phyloP scores from a whole-genome alignment of 176 grass and related monocot species.

The Elymus sibiricus region DNA sequence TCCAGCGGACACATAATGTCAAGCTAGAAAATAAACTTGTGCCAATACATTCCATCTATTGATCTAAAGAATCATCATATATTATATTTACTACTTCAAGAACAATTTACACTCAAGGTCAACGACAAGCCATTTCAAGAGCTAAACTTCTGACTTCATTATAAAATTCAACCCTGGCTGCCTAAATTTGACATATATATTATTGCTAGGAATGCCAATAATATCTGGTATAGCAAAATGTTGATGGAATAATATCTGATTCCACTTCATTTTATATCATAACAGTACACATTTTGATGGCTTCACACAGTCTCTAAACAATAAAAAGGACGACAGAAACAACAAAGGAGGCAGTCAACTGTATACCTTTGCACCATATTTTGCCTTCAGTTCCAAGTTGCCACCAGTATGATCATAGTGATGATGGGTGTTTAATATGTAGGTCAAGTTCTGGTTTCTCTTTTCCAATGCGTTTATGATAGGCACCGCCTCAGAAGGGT shows the following conservation, averaged over 20 bases:
- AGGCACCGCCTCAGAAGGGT: constrained; percentile 92
- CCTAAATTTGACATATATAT: constrained; percentile 13
- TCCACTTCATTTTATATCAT: neutral
- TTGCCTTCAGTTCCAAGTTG: constrained; percentile 94
- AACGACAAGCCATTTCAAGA: neutral
- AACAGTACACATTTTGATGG: constrained; percentile 15
- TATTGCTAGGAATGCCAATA: neutral
- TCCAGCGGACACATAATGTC: neutral
- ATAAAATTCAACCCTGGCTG: neutral
- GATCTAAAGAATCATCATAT: neutral
- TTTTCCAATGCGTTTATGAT: constrained; percentile 83
- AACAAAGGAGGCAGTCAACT: neutral
- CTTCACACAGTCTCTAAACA: neutral
- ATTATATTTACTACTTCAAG: neutral
- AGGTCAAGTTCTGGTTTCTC: constrained; percentile 97
- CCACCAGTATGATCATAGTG: constrained; percentile 98
- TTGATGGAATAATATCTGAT: neutral
- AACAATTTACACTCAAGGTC: neutral
- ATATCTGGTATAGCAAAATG: neutral
- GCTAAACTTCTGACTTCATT: neutral
- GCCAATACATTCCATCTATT: neutral
- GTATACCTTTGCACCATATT: constrained; percentile 95
- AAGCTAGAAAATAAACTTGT: neutral
- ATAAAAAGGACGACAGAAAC: neutral
- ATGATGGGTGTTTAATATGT: constrained; percentile 99